A percentile compares a stretch with the other conserved stretches of the same genome.
phyloP scores from a whole-genome alignment of 2,329 filamentous ascomycete genomes.

The Chaetomium strumarium region DNA sequence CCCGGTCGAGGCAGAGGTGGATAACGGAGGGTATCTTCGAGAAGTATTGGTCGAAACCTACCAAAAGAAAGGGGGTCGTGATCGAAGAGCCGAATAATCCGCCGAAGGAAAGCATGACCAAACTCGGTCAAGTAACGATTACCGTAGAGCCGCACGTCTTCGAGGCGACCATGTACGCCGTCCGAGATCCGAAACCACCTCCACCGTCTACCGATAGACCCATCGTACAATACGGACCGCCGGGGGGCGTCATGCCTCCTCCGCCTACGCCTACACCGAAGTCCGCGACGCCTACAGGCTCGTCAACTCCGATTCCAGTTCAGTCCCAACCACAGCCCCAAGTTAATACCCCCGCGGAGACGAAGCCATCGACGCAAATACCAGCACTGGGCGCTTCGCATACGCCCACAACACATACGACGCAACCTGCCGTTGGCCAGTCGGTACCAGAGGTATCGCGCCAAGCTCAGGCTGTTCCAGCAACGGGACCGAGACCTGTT shows the following conservation, averaged over 20 bases:
- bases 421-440: constrained; percentile 7
- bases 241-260: constrained; percentile 56
- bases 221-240: constrained; percentile 60
- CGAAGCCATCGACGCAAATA: constrained; percentile 17
- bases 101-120: constrained; percentile 64
- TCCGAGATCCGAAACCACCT: constrained; percentile 57
- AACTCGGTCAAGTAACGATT: constrained; percentile 66
- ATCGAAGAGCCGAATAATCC: constrained; percentile 62
- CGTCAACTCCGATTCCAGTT: constrained; percentile 20
- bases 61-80: constrained; percentile 59
- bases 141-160: constrained; percentile 76
- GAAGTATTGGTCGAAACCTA: constrained; percentile 71
- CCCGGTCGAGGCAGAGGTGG: constrained; percentile 69
- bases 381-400: constrained; percentile 13
- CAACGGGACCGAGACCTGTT: constrained; percentile 15
- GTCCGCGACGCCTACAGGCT: constrained; percentile 24
- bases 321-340: constrained; percentile 10
- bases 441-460: constrained; percentile 2
- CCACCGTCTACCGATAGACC: constrained; percentile 43
- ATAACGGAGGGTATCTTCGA: constrained; percentile 67
- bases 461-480: constrained; percentile 2
- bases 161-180: constrained; percentile 66
- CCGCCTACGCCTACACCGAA: constrained; percentile 38
- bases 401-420: constrained; percentile 2
- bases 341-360: constrained; percentile 7